Evolutionary conservation across 108 stramenopile species (phyloP).

Genomic region (Mediolabrus comicus): DNA sequence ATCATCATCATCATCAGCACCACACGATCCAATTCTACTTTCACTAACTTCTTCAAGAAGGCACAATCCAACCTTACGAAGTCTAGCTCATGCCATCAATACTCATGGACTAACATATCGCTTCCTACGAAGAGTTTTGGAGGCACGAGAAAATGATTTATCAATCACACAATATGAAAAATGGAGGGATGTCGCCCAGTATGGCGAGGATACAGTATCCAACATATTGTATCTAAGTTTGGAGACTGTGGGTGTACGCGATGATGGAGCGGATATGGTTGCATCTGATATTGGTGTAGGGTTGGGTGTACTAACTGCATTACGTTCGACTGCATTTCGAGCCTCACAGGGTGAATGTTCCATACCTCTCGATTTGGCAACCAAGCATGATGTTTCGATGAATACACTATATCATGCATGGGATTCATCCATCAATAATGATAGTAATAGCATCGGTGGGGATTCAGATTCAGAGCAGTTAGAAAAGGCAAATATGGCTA

Average conservation of each 20-base stretch:
- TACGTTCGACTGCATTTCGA: slow-evolving; percentile 63
- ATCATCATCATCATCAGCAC: not conserved
- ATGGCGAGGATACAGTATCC: slow-evolving; percentile 73
- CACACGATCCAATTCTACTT: slow-evolving; percentile 9
- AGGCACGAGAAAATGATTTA: slow-evolving; percentile 72
- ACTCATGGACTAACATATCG: slow-evolving; percentile 60
- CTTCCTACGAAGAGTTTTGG: slow-evolving; percentile 69
- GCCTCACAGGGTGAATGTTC: slow-evolving; percentile 64
- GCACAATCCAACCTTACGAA: slow-evolving; percentile 70
- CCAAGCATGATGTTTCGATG: slow-evolving; percentile 33
- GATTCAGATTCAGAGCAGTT: not conserved
- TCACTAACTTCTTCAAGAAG: slow-evolving; percentile 41
- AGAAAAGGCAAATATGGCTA: slow-evolving; percentile 5
- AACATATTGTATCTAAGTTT: slow-evolving; percentile 70
- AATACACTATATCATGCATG: slow-evolving; percentile 20
- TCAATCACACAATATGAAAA: slow-evolving; percentile 55
- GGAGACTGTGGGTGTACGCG: slow-evolving; percentile 58
- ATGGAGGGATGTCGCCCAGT: slow-evolving; percentile 55
- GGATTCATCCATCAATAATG: slow-evolving; percentile 7
- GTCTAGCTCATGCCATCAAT: slow-evolving; percentile 52
- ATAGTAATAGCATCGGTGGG: not conserved
- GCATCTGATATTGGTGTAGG: slow-evolving; percentile 77
- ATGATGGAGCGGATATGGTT: slow-evolving; percentile 65
- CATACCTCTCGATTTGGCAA: slow-evolving; percentile 50
- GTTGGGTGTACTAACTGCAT: slow-evolving; percentile 66